Percentiles rank a stretch among this genome's conserved stretches.
phyloP scores from a whole-genome alignment of 164 flowering plant genomes.

The Liquidambar formosana region DNA sequence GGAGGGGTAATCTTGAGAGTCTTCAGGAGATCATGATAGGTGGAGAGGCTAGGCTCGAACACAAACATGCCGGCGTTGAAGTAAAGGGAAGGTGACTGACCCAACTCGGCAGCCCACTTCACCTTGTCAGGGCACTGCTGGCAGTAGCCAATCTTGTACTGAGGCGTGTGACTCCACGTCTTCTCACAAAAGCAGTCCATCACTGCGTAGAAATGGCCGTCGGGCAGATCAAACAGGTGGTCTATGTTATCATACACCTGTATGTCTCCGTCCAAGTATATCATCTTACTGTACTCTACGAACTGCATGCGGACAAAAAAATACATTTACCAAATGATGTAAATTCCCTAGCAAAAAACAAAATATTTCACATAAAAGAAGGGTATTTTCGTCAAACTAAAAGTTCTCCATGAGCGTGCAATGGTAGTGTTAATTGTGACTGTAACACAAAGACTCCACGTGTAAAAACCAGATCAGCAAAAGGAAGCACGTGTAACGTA shows the following conservation, averaged over 20 bases:
- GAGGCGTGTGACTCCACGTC: conserved; percentile 43
- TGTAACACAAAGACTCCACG: too few relatives aligned
- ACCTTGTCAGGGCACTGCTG: conserved; percentile 38
- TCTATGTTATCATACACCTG: conserved; percentile 44
- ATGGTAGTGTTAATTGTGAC: too few relatives aligned
- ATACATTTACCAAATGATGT: too few relatives aligned
- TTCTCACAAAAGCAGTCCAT: conserved; percentile 52
- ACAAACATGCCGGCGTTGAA: conserved; percentile 52
- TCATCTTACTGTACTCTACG: conserved; percentile 43
- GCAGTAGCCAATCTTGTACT: conserved; percentile 40
- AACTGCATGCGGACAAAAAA: conserved; percentile 26
- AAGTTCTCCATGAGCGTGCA: neutral
- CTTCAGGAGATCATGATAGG: conserved; percentile 28
- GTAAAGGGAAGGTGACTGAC: conserved; percentile 34
- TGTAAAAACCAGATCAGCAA: too few relatives aligned
- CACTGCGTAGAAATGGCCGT: conserved; percentile 39
- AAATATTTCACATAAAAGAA: neutral
- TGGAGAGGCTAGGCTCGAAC: conserved; percentile 29
- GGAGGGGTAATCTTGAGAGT: conserved; percentile 30
- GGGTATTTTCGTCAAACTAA: neutral
- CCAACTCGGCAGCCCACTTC: conserved; percentile 38
- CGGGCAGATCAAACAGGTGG: conserved; percentile 36
- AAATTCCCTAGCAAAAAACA: neutral
- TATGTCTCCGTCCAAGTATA: conserved; percentile 44
- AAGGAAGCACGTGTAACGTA: neutral